phyloP scores from a whole-genome alignment of 169 alveolate species.

The Babesia ovis region DNA sequence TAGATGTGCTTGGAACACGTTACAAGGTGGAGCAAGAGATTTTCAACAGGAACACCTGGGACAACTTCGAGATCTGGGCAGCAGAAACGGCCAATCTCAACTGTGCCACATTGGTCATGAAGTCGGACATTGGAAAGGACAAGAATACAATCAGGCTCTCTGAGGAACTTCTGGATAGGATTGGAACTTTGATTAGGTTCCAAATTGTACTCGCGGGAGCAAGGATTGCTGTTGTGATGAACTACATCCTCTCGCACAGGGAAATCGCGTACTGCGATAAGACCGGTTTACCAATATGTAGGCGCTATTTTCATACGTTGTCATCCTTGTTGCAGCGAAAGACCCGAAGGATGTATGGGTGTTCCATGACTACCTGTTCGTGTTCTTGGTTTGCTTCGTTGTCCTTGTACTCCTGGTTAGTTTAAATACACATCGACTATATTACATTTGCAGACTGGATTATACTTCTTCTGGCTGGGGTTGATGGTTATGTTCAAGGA shows the following conservation, averaged over 20 bases:
- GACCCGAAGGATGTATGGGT: slow-evolving; percentile 34
- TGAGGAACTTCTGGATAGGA: slow-evolving; percentile 55
- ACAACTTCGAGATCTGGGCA: slow-evolving; percentile 80
- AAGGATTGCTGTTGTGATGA: slow-evolving; percentile 76
- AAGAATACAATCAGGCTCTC: slow-evolving; percentile 66
- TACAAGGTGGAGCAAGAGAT: slow-evolving; percentile 77
- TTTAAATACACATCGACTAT: background rate
- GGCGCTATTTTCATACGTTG: background rate
- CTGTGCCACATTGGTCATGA: slow-evolving; percentile 64
- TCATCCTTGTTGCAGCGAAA: slow-evolving; percentile 2
- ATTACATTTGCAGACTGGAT: background rate
- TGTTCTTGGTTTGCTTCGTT: background rate
- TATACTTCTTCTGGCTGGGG: slow-evolving; percentile 1
- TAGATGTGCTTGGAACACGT: slow-evolving; percentile 72
- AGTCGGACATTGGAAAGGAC: slow-evolving; percentile 49
- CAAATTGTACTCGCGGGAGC: slow-evolving; percentile 85
- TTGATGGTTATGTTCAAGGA: slow-evolving; percentile 1
- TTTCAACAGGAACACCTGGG: slow-evolving; percentile 69
- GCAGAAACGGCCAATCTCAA: slow-evolving; percentile 70
- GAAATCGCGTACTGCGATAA: slow-evolving; percentile 61
- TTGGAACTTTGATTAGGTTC: slow-evolving; percentile 63
- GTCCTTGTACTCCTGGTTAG: background rate
- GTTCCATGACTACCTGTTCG: slow-evolving; percentile 21
- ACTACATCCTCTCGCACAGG: slow-evolving; percentile 75
- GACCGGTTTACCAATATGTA: slow-evolving; percentile 55